Percentiles rank a stretch among this genome's conserved stretches.
Conservation (phyloP, 75 land plant genomes). For the Isoetes taiwanensis region DNA sequence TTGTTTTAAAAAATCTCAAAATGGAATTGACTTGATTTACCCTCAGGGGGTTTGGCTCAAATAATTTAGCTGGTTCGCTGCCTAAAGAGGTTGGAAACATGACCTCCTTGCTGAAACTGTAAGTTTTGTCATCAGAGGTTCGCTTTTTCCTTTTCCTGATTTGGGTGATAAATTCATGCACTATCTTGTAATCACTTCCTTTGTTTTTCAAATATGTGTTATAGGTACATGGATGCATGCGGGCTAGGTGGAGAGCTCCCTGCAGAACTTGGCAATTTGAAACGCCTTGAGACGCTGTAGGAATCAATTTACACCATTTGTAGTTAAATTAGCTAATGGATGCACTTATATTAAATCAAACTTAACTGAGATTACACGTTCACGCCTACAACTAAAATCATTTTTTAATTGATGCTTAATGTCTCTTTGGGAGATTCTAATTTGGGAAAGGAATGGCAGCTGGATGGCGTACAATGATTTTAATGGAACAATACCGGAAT, state of each 20-base stretch:
- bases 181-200: too few relatives aligned
- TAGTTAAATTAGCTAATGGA: too few relatives aligned
- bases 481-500: conserved; percentile 2
- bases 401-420: too few relatives aligned
- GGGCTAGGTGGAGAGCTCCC: not conserved
- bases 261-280: conserved; percentile 2
- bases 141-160: not conserved
- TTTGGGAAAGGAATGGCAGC: not conserved
- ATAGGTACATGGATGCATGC: conserved; percentile 3
- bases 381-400: too few relatives aligned
- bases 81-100: conserved; percentile 6
- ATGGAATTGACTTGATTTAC: too few relatives aligned
- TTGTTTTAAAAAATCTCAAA: too few relatives aligned
- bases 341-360: too few relatives aligned
- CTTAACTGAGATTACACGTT: too few relatives aligned
- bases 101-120: not conserved
- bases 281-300: not conserved
- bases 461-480: not conserved
- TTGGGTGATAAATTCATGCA: not conserved
- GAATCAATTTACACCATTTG: too few relatives aligned
- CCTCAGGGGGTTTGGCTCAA: conserved; percentile 1
- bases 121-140: not conserved
- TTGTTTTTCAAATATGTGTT: too few relatives aligned
- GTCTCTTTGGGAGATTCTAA: not conserved
- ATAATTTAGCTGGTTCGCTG: not conserved